Base-by-base conservation (phyloP, 805 yeast species). In the Lipomyces chichibuensis region DNA sequence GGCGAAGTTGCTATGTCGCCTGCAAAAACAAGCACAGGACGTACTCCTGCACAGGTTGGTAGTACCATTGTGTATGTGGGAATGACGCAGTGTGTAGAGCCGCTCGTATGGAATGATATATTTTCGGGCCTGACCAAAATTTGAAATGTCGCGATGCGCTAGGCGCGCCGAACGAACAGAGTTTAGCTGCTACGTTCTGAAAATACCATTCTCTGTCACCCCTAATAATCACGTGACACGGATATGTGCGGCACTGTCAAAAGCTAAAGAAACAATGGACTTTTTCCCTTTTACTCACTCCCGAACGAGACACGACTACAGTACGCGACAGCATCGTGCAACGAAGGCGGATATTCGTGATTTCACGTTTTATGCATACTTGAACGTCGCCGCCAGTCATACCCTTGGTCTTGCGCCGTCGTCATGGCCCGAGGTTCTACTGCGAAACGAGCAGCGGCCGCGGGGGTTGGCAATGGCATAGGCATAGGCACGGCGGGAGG, bases 401-500 rank as follows among this genome's bases (percentile, higher is more conserved):
- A 43, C 9, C 49, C 23, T 43, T 43, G 49, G 49, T 43, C 23
- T 43, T 43, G 11, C 6, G 49, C 49, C 49, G 17, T 57, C 27
- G 49, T 49, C 55, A 67, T 67, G 70, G 70, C 65, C 53, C 70
- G 70, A 57, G 67, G 70, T 25, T 64, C 70, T 3, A 62, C 60
- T 56, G 64, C 69, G 46, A 61, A 64, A 35, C 69, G 66, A 32
- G 65, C 65, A 35, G 59, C 59, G 51, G 58, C 59, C 29, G 62
- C 65, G 49, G 59, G 59, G 57, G 49, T 62, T 25, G 62, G 59
- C 46, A 56, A 43, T 27, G 55, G 35, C 23, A 35, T 55, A 5
- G 55, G n/a, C 17, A 29, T 39, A 23, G 23, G 17, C 23, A 57
- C 27, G 8, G 20, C 23, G 14, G 49, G 60, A 33, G 58, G 60